These are phyloP conservation scores for Coemansia sp. DNA, from an alignment of 192 early-diverging fungal genomes.

Conservation along the genomic window DNA sequence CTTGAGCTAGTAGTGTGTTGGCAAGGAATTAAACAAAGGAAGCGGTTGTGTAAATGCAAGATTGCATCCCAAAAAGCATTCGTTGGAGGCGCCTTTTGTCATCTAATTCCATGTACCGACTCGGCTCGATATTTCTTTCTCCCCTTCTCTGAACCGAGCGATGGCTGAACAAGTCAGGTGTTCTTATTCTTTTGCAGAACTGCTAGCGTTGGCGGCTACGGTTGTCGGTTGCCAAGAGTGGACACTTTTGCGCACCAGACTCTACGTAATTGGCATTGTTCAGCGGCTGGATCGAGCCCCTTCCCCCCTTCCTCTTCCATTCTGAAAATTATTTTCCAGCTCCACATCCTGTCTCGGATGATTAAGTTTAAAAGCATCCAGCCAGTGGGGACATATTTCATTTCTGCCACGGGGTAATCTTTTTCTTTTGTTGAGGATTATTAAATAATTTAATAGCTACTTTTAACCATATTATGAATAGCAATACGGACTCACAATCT, in stretches of 20 bases:
- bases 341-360: not conserved
- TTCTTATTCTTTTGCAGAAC: too few relatives aligned
- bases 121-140: not conserved
- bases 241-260: not conserved
- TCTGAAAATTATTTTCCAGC: not conserved
- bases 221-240: not conserved
- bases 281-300: not conserved
- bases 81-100: not conserved
- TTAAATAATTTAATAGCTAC: not conserved
- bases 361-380: not conserved
- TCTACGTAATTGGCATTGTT: too few relatives aligned
- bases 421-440: not conserved
- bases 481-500: not conserved
- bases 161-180: too few relatives aligned
- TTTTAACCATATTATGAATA: not conserved
- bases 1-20: not conserved
- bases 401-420: not conserved
- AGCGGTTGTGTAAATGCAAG: not conserved
- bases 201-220: not conserved
- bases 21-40: not conserved
- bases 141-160: not conserved
- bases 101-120: not conserved
- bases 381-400: not conserved
- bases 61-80: not conserved
- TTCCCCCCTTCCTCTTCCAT: not conserved